These are phyloP conservation scores for Sordaria brevicollis DNA, from an alignment of 495 filamentous ascomycete genomes.

Conservation along the genomic window DNA sequence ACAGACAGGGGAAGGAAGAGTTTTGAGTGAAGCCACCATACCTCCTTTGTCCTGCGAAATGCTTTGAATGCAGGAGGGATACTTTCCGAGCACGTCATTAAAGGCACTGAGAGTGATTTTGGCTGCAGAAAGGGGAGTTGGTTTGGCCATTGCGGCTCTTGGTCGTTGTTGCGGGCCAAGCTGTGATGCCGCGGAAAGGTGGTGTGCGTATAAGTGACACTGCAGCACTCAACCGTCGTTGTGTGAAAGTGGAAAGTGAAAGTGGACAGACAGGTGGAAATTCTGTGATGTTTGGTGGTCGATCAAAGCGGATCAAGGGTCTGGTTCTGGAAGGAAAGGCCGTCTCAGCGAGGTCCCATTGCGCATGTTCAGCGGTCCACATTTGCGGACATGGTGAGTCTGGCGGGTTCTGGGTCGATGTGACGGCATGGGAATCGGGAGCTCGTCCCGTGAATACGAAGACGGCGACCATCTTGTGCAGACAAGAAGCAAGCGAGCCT, in stretches of 20 bases:
- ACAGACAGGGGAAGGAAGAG: not conserved
- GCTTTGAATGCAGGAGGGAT: slow-evolving; percentile 28
- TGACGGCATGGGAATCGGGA: slow-evolving; percentile 8
- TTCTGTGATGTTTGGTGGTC: not conserved
- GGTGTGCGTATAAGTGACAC: not conserved
- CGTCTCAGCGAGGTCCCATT: not conserved
- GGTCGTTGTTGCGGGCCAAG: not conserved
- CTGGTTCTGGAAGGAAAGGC: not conserved
- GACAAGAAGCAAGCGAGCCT: not conserved
- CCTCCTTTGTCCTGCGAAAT: slow-evolving; percentile 31
- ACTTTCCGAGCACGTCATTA: slow-evolving; percentile 19
- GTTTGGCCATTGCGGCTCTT: slow-evolving; percentile 20
- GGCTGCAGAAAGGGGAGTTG: slow-evolving; percentile 16
- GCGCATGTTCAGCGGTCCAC: not conserved
- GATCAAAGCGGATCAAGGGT: not conserved
- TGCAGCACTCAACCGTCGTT: not conserved
- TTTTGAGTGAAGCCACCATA: slow-evolving; percentile 12
- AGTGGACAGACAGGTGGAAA: not conserved
- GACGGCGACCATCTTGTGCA: not conserved
- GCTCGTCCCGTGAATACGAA: slow-evolving; percentile 15
- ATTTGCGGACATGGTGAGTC: not conserved
- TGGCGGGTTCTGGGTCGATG: slow-evolving; percentile 12
- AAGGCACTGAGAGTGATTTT: slow-evolving; percentile 27
- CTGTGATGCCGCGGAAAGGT: not conserved
- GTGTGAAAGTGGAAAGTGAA: not conserved